These are phyloP conservation scores for Rhodamnia rubescens DNA, from an alignment of 345 rosid species.

Conservation along the genomic window DNA sequence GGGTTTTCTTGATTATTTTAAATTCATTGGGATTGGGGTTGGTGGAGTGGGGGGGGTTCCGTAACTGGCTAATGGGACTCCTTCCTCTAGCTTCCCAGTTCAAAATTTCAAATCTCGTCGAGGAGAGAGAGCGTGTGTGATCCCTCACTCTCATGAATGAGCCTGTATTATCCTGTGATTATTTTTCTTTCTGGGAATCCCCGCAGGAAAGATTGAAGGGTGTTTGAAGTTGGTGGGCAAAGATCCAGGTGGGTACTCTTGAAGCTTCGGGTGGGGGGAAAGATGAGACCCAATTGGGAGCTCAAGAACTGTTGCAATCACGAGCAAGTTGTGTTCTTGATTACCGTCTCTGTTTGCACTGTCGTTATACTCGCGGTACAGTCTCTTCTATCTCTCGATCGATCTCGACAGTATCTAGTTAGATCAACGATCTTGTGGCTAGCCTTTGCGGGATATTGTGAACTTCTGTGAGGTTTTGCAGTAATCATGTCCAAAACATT, in stretches of 20 bases:
- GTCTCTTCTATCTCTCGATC: neutral
- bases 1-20: neutral
- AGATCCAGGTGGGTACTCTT: neutral
- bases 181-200: neutral
- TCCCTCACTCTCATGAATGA: neutral
- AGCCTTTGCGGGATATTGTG: neutral
- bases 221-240: neutral
- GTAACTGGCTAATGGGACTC: neutral
- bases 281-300: conserved; percentile 43
- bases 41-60: neutral
- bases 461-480: neutral
- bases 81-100: neutral
- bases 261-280: neutral
- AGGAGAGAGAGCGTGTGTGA: neutral
- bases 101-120: neutral
- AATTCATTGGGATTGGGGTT: neutral
- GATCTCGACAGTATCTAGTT: neutral
- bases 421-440: neutral
- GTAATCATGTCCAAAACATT: neutral
- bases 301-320: conserved; percentile 44
- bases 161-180: neutral
- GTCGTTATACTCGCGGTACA: conserved; percentile 48
- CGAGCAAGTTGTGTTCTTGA: conserved; percentile 47
- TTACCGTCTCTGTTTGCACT: conserved; percentile 42
- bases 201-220: neutral